Percentiles rank a stretch among this genome's conserved stretches.
Conservation (phyloP, 106 monocot genomes). For the Amphibolis antarctica region DNA sequence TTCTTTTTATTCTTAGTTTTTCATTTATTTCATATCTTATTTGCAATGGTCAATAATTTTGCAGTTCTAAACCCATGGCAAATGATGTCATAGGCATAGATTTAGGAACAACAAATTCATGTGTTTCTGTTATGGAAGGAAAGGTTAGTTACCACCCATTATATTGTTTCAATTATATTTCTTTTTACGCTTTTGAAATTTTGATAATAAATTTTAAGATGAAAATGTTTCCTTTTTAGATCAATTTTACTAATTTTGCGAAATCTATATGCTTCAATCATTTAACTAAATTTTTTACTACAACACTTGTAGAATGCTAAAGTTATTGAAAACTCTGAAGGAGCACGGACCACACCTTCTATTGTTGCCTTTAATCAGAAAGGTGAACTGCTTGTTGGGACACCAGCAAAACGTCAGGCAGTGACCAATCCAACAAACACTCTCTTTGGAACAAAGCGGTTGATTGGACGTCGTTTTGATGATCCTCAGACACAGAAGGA, state of each 20-base stretch:
- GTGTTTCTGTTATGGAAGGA: slow-evolving; percentile 48
- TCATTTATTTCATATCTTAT: no score
- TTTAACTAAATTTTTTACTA: slow-evolving; percentile 1
- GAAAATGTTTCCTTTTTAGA: slow-evolving; percentile 4
- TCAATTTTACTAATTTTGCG: slow-evolving; percentile 47
- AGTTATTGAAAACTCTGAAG: slow-evolving; percentile 83
- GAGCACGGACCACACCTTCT: slow-evolving; percentile 67
- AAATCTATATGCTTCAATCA: no score
- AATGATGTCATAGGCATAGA: slow-evolving; percentile 57
- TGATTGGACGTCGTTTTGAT: slow-evolving; percentile 71
- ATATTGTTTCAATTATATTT: neutral
- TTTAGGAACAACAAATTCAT: slow-evolving; percentile 44
- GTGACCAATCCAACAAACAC: slow-evolving; percentile 86
- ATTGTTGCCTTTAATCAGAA: slow-evolving; percentile 72
- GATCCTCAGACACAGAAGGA: slow-evolving; percentile 85
- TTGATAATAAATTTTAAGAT: neutral
- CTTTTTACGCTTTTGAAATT: neutral
- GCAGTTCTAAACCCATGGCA: slow-evolving; percentile 36
- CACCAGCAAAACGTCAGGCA: slow-evolving; percentile 79
- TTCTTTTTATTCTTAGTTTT: no score
- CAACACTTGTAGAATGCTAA: slow-evolving; percentile 46
- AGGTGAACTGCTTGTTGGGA: slow-evolving; percentile 75
- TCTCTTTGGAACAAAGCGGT: slow-evolving; percentile 64
- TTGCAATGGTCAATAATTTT: neutral
- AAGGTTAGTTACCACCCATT: slow-evolving; percentile 16